Percentiles rank a stretch among this genome's conserved stretches.
Evolutionary conservation across 768 basidiomycete species (phyloP).

Genomic region (Asterophora parasitica): DNA sequence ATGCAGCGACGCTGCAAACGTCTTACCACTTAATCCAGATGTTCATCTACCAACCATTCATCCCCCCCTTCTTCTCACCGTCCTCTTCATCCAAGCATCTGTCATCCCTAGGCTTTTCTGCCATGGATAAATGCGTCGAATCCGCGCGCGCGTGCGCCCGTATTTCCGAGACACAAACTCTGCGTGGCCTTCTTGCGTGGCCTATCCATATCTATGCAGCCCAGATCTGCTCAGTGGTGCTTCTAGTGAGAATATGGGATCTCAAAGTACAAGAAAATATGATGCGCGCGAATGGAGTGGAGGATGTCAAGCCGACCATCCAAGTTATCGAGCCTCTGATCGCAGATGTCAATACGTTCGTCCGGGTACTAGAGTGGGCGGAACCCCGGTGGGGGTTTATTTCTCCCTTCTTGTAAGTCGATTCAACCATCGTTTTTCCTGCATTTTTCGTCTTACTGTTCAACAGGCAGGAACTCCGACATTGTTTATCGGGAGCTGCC

Average conservation of each 20-base stretch:
- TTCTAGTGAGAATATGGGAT: conserved; percentile 58
- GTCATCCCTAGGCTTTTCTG: conserved; percentile 36
- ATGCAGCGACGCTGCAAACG: conserved; percentile 53
- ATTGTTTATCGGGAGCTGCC: conserved; percentile 6
- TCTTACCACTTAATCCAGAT: conserved; percentile 62
- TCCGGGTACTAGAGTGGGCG: conserved; percentile 37
- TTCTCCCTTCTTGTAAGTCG: conserved; percentile 28
- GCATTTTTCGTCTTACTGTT: not conserved
- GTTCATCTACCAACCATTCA: conserved; percentile 67
- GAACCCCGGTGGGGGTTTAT: conserved; percentile 32
- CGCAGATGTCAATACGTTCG: conserved; percentile 35
- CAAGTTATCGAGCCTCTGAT: conserved; percentile 31
- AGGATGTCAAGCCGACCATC: conserved; percentile 31
- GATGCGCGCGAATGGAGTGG: conserved; percentile 19
- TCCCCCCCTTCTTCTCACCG: conserved; percentile 28
- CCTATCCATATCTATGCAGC: conserved; percentile 41
- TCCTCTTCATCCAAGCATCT: not conserved
- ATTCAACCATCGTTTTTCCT: not conserved
- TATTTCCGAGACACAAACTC: conserved; percentile 51
- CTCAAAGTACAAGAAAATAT: conserved; percentile 41
- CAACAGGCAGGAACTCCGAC: conserved; percentile 11
- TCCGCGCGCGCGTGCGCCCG: conserved; percentile 57
- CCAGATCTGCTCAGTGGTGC: conserved; percentile 46
- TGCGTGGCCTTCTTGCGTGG: conserved; percentile 38
- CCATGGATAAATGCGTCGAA: conserved; percentile 52